phyloP scores from a whole-genome alignment of 2,329 filamentous ascomycete genomes.

The Lasiodiplodia gonubiensis region DNA sequence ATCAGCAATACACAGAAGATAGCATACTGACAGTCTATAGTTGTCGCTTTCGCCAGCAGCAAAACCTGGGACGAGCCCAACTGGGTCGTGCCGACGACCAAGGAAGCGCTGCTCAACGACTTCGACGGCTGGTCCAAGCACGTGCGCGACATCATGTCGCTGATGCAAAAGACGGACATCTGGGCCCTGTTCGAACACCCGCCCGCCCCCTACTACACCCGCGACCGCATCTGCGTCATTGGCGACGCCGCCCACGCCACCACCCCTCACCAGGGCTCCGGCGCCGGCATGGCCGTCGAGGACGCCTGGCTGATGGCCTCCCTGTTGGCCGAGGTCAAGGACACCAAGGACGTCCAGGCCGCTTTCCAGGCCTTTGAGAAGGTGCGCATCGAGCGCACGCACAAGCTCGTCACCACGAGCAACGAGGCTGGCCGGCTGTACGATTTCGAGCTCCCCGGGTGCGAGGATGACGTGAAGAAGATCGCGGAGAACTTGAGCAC shows the following conservation, averaged over 20 bases:
- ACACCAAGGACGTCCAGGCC: conserved; percentile 32
- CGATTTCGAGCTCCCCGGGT: conserved; percentile 43
- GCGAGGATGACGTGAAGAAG: conserved; percentile 43
- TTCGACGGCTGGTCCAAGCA: conserved; percentile 52
- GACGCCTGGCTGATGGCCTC: conserved; percentile 55
- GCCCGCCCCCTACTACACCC: conserved; percentile 49
- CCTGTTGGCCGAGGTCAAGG: conserved; percentile 38
- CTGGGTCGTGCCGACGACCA: conserved; percentile 50
- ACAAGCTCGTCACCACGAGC: conserved; percentile 51
- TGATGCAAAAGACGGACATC: conserved; percentile 57
- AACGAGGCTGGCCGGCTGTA: conserved; percentile 48
- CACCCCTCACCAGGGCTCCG: conserved; percentile 62
- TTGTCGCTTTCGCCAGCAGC: conserved; percentile 56
- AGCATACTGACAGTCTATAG: conserved; percentile 17
- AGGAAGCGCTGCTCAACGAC: conserved; percentile 49
- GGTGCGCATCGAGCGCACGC: conserved; percentile 50
- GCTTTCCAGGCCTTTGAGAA: conserved; percentile 47
- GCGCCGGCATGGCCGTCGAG: conserved; percentile 63
- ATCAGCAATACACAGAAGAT: neutral
- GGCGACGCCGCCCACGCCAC: conserved; percentile 65
- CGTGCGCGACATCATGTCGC: conserved; percentile 45
- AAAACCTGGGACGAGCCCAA: conserved; percentile 50
- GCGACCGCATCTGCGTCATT: conserved; percentile 50
- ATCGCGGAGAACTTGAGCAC: conserved; percentile 38
- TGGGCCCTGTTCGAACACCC: conserved; percentile 58